Evolutionary conservation across 352 stramenopile species (phyloP).

Genomic region (Phytophthora chlamydospora): DNA sequence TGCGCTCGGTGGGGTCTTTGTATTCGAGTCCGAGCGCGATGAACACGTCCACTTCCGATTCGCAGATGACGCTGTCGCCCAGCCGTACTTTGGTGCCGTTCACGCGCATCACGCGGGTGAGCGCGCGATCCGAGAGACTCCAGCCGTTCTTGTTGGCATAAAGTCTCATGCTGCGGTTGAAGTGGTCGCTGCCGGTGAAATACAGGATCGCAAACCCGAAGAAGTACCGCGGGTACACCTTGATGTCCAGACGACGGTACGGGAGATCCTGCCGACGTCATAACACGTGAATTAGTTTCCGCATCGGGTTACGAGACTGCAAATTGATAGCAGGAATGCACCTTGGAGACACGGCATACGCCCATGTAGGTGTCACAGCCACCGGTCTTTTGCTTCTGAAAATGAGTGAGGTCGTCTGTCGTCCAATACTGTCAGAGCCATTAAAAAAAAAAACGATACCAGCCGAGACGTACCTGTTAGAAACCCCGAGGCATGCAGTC

Average conservation of each 20-base stretch:
- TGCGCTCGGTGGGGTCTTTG: constrained; percentile 78
- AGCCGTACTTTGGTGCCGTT: constrained; percentile 68
- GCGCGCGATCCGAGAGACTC: constrained; percentile 69
- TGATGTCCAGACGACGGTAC: constrained; percentile 84
- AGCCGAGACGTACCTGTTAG: constrained; percentile 50
- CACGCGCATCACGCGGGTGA: constrained; percentile 66
- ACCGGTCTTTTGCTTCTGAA: constrained; percentile 58
- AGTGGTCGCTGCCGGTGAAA: constrained; percentile 92
- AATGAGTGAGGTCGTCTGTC: constrained; percentile 72
- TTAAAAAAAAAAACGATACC: neutral
- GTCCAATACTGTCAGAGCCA: neutral
- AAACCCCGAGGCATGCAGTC: constrained; percentile 68
- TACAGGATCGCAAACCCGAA: constrained; percentile 90
- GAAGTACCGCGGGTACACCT: constrained; percentile 81
- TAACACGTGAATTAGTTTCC: constrained; percentile 2
- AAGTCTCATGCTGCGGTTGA: constrained; percentile 88
- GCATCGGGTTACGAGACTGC: neutral
- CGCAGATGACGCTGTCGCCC: constrained; percentile 76
- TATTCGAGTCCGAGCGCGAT: constrained; percentile 85
- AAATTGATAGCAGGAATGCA: constrained; percentile 19
- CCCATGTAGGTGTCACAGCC: constrained; percentile 89
- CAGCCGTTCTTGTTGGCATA: constrained; percentile 84
- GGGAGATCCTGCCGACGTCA: constrained; percentile 38
- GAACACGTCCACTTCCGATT: constrained; percentile 85
- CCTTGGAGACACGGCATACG: constrained; percentile 69